Evolutionary conservation across 768 basidiomycete genomes (phyloP).

Genomic region (Hemileccinum impolitum): DNA sequence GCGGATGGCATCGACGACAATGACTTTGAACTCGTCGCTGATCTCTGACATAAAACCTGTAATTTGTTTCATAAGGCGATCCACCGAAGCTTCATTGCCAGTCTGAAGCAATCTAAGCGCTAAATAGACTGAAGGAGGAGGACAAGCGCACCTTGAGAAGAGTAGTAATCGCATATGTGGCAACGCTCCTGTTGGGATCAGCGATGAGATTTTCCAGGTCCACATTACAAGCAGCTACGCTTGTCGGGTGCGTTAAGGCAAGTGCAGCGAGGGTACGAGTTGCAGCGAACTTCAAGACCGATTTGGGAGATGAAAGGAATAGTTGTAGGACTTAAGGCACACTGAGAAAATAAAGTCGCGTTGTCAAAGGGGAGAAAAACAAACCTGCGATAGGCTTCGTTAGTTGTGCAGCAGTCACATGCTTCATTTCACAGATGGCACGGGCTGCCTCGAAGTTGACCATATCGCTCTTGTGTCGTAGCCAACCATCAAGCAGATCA

Average conservation of each 20-base stretch:
- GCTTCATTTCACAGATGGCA: constrained; percentile 94
- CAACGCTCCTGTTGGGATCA: constrained; percentile 92
- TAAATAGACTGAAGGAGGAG: background rate
- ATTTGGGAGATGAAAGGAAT: constrained; percentile 93
- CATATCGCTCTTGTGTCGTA: constrained; percentile 99
- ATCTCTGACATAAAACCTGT: constrained; percentile 99
- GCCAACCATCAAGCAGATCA: constrained; percentile 90
- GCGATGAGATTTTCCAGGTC: constrained; percentile 97
- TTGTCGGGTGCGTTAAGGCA: constrained; percentile 79
- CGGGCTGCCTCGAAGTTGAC: constrained; percentile 99
- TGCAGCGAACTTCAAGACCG: constrained; percentile 94
- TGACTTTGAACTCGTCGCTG: constrained; percentile 99
- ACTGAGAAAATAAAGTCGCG: constrained; percentile 5
- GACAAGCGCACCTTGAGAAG: constrained; percentile 72
- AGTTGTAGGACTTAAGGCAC: constrained; percentile 73
- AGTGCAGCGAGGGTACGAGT: constrained; percentile 91
- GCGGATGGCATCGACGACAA: constrained; percentile 98
- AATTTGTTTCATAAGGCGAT: constrained; percentile 98
- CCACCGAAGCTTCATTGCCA: constrained; percentile 97
- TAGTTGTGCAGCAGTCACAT: constrained; percentile 72
- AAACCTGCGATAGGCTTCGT: constrained; percentile 85
- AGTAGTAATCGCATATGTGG: constrained; percentile 98
- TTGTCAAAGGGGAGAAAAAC: constrained; percentile 18
- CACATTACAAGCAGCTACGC: constrained; percentile 90
- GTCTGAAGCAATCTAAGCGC: constrained; percentile 54